Base-by-base conservation (phyloP, 148 eudicot genomes). In the Persicaria tinctoria region DNA sequence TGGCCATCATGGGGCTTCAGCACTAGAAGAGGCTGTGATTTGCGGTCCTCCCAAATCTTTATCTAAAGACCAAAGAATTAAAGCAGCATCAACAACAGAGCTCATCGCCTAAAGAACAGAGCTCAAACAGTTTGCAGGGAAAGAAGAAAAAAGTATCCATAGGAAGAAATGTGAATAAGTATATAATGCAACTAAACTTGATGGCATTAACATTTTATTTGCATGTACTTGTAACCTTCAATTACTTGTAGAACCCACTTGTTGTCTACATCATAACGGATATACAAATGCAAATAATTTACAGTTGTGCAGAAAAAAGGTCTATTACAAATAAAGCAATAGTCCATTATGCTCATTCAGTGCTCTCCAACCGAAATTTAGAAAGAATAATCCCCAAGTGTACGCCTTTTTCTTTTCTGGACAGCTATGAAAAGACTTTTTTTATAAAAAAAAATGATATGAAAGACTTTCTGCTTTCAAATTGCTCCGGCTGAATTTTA, bases 21-120 rank as follows among this genome's bases (percentile, higher is more conserved):
- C 70, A 92, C 93, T 23, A 88, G 83, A 64, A 92, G 89, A 11
- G 98, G 98, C 10, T 47, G 78, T 11, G 86, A 70, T 86, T 88
- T 95, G 68, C 96, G 92, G 57, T 95, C 98, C 80, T 89, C 97
- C 98, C 98, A 95, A 76, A 95, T 91, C 82, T 95, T 95, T 59
- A 95, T 86, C 98, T 95, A 94, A 63, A 32, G 48, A 46, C 71
- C 56, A 63, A 23, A 63, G 68, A 13, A 63, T 63, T 63, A 18
- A 23, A 57, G 8, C 63, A 50, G 53, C 12, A 12, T 50, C 63
- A 57, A 8, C 27, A 18, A 20, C 63, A 17, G 4, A 57, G 17
- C 10, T 57, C 8, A 10, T 57, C 63, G 8, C 18, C 18, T 8
- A 20, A 7, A 57, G 18, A 7, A 18, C 0, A 17, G 32, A 57